Evolutionary conservation across 139 green algal genomes (phyloP), one percentile per base, ranked within the genome.

Genomic region (Chlorella vulgaris): DNA sequence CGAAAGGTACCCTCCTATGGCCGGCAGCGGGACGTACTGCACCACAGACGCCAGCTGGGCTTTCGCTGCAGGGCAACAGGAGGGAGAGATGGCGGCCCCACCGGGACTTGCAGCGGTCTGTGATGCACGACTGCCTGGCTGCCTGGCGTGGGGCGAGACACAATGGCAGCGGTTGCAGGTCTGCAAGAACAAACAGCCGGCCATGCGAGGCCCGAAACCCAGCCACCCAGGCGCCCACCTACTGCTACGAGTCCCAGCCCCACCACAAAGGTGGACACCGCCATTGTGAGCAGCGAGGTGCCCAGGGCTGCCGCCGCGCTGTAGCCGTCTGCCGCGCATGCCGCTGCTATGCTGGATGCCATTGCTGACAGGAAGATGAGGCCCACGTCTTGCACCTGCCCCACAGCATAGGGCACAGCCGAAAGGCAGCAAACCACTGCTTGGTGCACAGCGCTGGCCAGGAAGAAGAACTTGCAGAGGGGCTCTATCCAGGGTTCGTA

Each of bases 301-400:
- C 84, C 90, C 39, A 94, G 81, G 7, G 90, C 87, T 29, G 86
- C 85, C 0, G 61, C 75, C 0, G 43, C 81, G 4, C 50, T 19
- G 4, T 70, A 26, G 8, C 81, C 81, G 1, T 69, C 63, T 3
- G 80, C 65, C 13, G 28, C 2, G 42, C 61, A 75, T 10, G 78
- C 81, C 5, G 62, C 81, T 18, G 91, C 91, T 5, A 96, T 58
- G 47, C 47, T 58, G 47, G 47, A 15, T 58, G 47, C 47, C 47
- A 58, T 95, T 28, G 87, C 74, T 4, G 81, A 91, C 74, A 96
- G 83, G 70, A 96, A 94, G 47, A 96, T 96, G 42, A 96, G 85
- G 7, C 92, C 91, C 36, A 86, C 77, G 66, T 86, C 83, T 62
- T 87, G 81, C 50, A 87, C 84, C 86, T 96, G 90, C 0, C 90